phyloP scores from a whole-genome alignment of 768 basidiomycete genomes.

The Lactifluus hygrophoroides region DNA sequence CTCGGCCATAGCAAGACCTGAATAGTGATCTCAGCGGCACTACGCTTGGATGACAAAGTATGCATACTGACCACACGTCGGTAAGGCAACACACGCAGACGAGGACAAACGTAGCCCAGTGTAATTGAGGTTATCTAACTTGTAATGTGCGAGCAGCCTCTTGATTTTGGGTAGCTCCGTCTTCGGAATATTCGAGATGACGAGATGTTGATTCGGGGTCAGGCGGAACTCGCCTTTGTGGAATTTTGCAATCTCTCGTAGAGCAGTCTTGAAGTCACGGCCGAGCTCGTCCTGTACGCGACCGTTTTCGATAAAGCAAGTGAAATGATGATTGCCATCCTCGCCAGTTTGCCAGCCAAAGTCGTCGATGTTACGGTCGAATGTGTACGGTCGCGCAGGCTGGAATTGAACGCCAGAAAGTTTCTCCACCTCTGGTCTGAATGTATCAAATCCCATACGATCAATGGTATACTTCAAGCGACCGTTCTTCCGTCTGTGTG shows the following conservation, averaged over 20 bases:
- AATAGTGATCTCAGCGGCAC: background rate
- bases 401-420: constrained; percentile 71
- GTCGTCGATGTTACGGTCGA: constrained; percentile 87
- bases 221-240: constrained; percentile 93
- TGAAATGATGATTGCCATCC: constrained; percentile 87
- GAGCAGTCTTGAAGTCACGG: constrained; percentile 83
- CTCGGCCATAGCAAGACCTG: constrained; percentile 71
- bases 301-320: constrained; percentile 94
- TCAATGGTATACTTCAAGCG: constrained; percentile 97
- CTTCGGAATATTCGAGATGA: constrained; percentile 74
- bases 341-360: constrained; percentile 88
- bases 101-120: constrained; percentile 78
- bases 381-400: constrained; percentile 68
- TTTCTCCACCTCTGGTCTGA: constrained; percentile 86
- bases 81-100: constrained; percentile 96
- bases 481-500: constrained; percentile 51
- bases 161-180: constrained; percentile 75
- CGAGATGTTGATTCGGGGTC: constrained; percentile 91
- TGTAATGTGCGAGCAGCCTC: constrained; percentile 69
- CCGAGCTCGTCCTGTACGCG: constrained; percentile 92
- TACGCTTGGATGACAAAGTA: background rate
- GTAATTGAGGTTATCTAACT: constrained; percentile 78
- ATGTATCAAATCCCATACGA: constrained; percentile 81
- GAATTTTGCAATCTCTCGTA: constrained; percentile 86
- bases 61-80: constrained; percentile 63